A percentile compares a stretch with the other conserved stretches of the same genome.
These are phyloP conservation scores for Flaveria floridana DNA, from an alignment of 140 eudicot genomes.

Conservation along the genomic window DNA sequence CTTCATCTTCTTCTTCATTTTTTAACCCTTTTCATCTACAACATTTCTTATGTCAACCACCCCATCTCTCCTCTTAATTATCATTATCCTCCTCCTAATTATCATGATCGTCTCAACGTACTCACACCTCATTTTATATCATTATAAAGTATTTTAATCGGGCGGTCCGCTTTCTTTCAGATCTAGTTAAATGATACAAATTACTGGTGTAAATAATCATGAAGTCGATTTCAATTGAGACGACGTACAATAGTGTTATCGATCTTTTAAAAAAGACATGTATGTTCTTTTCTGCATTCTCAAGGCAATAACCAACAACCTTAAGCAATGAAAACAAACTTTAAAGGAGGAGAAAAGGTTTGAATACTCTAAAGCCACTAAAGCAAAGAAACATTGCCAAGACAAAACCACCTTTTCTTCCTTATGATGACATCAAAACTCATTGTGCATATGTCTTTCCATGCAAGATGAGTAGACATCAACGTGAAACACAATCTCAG, in stretches of 20 bases:
- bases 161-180: background rate
- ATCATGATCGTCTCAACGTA: background rate
- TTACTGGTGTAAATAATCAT: background rate
- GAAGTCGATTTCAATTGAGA: slow-evolving; percentile 8
- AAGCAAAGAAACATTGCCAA: slow-evolving; percentile 43
- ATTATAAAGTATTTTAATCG: background rate
- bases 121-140: background rate
- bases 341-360: slow-evolving; percentile 34
- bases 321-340: slow-evolving; percentile 37
- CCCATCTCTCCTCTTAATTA: background rate
- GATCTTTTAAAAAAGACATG: slow-evolving; percentile 26
- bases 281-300: slow-evolving; percentile 48
- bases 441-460: slow-evolving; percentile 30
- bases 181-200: background rate
- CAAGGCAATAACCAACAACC: slow-evolving; percentile 43
- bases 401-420: slow-evolving; percentile 41
- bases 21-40: background rate
- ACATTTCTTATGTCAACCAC: background rate
- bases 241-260: background rate
- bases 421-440: slow-evolving; percentile 32
- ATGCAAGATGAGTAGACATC: slow-evolving; percentile 44
- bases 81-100: background rate
- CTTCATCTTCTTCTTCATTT: slow-evolving; percentile 12
- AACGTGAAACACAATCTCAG: slow-evolving; percentile 39
- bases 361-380: slow-evolving; percentile 28